Evolutionary conservation across 805 yeast genomes (phyloP), one percentile per base, ranked within the genome.

Genomic region (Scheffersomyces coipomensis): DNA sequence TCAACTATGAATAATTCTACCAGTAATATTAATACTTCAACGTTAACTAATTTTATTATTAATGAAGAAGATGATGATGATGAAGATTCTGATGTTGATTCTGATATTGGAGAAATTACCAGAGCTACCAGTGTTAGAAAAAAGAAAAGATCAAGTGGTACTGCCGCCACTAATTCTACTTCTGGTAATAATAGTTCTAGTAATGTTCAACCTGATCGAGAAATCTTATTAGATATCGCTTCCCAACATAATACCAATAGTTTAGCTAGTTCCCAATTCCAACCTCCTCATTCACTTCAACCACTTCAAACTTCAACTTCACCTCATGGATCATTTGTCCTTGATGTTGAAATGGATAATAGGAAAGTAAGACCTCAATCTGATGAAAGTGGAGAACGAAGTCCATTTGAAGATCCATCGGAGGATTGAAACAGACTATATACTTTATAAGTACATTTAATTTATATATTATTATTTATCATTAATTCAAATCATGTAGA

Each of bases 51-150:
- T 27, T 27, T 27, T 15, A 5, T 15, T 6, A 25, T 25, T 18
- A 40, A 35, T 3, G 37, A 26, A 2, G 58, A 49, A 33, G 58
- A 44, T 18, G 55, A 47, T 33, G 60, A 48, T 1, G 45, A 45
- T 30, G 55, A 47, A 13, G 70, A 66, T 44, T 58, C 66, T 12
- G 75, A 69, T 43, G 72, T 68, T 26, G 75, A 69, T 51, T 63
- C 70, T n/a, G 75, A 69, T 46, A 66, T 69, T 25, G 74, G 73
- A 16, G 73, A 69, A 44, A 69, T 69, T 35, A 56, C 58, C 30
- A 56, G 74, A 2, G 73, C 74, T 27, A 68, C 71, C 3, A 60
- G 68, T 39, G 51, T 62, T 6, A 46, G 60, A 18, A 47, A 52
- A 24, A 49, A 44, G 19, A 35, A 39, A 16, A 34, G 36, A n/a